Evolutionary conservation across 495 filamentous ascomycete genomes (phyloP), one percentile per base, ranked within the genome.

Genomic region (Glonium stellatum): DNA sequence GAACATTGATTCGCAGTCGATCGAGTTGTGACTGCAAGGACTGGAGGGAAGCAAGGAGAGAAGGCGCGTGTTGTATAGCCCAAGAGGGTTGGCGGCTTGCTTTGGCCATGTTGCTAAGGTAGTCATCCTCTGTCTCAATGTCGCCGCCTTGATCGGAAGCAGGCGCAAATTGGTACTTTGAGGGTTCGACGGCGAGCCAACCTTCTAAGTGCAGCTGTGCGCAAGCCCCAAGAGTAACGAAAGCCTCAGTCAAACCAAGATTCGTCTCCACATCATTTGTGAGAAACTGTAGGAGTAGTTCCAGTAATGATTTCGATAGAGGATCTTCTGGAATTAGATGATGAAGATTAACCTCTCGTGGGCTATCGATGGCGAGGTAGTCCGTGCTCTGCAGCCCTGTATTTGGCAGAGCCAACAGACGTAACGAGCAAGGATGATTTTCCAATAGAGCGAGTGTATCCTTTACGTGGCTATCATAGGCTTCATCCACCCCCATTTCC

Each of bases 231-330:
- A 97, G 78, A 60, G 89, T 87, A 57, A 92, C 82, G 15, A 99
- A 78, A 5, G 85, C 81, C 64, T 91, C 86, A 0, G 95, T 97
- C 8, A 96, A 74, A 1, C 84, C 84, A 11, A 99, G 76, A 67
- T 99, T 99, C 15, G 85, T 88, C 59, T 95, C 90, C 1, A 97
- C 83, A 18, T 89, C 84, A 70, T 99, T 97, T 5, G 86, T 81
- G 64, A 96, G 88, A 68, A 97, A 99, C 0, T 79, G 82, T 21
- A 83, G 78, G 35, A 97, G 72, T 5, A 91, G 80, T 15, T 78
- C 78, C 10, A 93, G 72, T 2, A 96, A 70, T 37, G 82, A 83
- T 58, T 80, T 80, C 34, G 96, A 77, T 18, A 99, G 77, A 4
- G 87, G 85, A 65, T 96, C 95, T 72, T 42, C 61, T 13, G 51